Percentiles rank a stretch among this genome's conserved stretches.
Evolutionary conservation across 441 rosid species (phyloP).

Genomic region (Sinapis alba): DNA sequence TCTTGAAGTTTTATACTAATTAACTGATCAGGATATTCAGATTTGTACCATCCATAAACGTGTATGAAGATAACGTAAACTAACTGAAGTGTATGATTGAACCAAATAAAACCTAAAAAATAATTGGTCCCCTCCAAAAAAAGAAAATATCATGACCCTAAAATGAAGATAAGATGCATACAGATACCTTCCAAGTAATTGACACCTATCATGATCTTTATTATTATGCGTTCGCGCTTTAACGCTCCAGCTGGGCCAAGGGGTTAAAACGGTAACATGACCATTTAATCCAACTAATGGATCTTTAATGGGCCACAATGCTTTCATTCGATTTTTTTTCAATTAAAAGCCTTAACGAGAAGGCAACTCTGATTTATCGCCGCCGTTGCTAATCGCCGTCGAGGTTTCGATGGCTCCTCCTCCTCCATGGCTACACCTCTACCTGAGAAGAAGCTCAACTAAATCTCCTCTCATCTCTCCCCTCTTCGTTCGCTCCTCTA

Average conservation of each 20-base stretch:
- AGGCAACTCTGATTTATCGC: neutral
- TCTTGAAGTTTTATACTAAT: neutral
- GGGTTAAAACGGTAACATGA: neutral
- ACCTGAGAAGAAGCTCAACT: slow-evolving; percentile 3
- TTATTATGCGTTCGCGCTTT: neutral
- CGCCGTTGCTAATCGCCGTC: slow-evolving; percentile 24
- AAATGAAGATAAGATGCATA: slow-evolving; percentile 33
- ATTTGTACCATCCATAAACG: slow-evolving; percentile 14
- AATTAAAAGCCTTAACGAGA: slow-evolving; percentile 1
- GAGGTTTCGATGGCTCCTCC: slow-evolving; percentile 25
- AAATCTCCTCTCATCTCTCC: neutral
- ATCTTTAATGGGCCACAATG: neutral
- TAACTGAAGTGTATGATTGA: slow-evolving; percentile 14
- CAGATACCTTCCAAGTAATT: neutral
- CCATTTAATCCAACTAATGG: neutral
- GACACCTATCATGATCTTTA: slow-evolving; percentile 1
- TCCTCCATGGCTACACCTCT: slow-evolving; percentile 25
- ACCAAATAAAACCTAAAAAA: slow-evolving; percentile 20
- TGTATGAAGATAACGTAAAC: neutral
- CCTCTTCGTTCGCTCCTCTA: slow-evolving; percentile 1
- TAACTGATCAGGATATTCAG: slow-evolving; percentile 15
- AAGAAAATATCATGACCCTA: slow-evolving; percentile 21
- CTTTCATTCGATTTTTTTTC: too few species aligned
- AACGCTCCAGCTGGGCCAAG: slow-evolving; percentile 4
- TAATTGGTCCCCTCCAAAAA: slow-evolving; percentile 10